phyloP scores from a whole-genome alignment of 2,329 filamentous ascomycete species.

The Leptodontidium sp. region DNA sequence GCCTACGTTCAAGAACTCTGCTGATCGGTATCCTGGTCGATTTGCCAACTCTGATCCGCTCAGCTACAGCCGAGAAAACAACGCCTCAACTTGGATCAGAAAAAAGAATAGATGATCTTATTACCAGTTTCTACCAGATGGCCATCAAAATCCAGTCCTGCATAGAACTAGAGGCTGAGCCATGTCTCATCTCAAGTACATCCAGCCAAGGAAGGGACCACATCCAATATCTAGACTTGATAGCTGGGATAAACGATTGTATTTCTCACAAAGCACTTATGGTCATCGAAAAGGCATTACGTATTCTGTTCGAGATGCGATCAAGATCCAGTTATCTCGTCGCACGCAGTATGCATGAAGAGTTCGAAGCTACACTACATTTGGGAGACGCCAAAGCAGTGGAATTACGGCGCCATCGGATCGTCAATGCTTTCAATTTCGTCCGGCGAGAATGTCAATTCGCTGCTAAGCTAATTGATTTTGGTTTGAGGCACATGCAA shows the following conservation, averaged over 20 bases:
- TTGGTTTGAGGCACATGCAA: background rate
- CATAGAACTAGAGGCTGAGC: background rate
- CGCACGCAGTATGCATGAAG: background rate
- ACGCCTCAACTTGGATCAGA: background rate
- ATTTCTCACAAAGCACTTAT: background rate
- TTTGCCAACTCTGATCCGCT: background rate
- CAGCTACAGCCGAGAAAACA: background rate
- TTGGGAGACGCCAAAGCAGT: background rate
- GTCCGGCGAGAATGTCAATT: background rate
- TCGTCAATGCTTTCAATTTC: background rate
- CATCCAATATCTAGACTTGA: background rate
- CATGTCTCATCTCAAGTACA: background rate
- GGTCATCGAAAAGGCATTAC: background rate
- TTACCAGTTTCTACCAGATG: background rate
- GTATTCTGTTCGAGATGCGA: background rate
- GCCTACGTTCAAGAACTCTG: background rate
- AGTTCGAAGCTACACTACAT: background rate
- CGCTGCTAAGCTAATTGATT: background rate
- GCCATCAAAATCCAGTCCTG: background rate
- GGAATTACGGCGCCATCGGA: background rate
- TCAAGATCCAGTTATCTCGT: background rate
- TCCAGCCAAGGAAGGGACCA: background rate
- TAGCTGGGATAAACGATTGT: background rate
- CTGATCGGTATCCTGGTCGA: conserved; percentile 3
- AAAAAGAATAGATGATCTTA: background rate